Evolutionary conservation across 176 grass and related monocot species (phyloP).

Genomic region (Oryza meyeriana): DNA sequence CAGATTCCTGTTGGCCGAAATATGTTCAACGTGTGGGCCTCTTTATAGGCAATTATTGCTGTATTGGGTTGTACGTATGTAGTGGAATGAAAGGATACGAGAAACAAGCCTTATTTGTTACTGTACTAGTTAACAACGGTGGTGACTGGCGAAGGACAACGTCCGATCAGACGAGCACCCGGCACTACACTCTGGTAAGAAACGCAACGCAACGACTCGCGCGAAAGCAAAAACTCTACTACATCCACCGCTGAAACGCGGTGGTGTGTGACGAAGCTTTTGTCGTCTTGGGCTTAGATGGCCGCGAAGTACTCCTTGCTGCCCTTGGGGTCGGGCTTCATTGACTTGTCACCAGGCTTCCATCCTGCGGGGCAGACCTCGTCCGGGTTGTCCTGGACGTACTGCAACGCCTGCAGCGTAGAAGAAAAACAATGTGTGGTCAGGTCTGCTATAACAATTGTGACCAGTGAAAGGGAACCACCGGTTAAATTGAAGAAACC

Average conservation of each 20-base stretch:
- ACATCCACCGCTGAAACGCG: background rate
- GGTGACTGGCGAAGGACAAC: background rate
- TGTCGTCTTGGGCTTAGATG: constrained; percentile 32
- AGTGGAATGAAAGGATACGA: no score
- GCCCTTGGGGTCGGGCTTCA: constrained; percentile 85
- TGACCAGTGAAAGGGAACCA: background rate
- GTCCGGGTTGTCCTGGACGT: constrained; percentile 95
- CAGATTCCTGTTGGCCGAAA: no score
- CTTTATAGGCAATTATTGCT: no score
- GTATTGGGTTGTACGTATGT: no score
- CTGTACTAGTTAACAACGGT: background rate
- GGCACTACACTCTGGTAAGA: constrained; percentile 11
- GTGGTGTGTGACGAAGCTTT: constrained; percentile 6
- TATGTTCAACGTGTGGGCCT: no score
- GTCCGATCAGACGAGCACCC: constrained; percentile 23
- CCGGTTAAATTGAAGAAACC: background rate
- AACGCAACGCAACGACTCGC: background rate
- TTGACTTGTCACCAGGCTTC: constrained; percentile 80
- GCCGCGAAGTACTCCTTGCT: constrained; percentile 87
- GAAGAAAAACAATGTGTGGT: background rate
- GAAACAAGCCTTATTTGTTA: constrained; percentile 21
- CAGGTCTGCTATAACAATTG: background rate
- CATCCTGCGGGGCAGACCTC: constrained; percentile 93
- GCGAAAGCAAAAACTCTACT: constrained; percentile 25
- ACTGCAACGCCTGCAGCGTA: constrained; percentile 69